phyloP scores from a whole-genome alignment of 129 eudicot species.

The Ambrosia trifida region DNA sequence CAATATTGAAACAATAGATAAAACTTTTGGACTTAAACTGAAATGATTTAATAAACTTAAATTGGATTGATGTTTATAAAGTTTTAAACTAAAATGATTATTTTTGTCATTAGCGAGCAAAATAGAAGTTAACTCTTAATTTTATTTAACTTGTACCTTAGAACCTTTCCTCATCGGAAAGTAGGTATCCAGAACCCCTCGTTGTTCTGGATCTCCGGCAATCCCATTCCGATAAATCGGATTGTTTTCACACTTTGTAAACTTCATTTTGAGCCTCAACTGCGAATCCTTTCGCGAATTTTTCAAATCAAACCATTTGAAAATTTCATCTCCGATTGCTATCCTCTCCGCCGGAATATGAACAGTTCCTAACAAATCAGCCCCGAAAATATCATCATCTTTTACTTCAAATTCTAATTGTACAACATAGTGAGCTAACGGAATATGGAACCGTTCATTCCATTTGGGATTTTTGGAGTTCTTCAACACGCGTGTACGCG shows the following conservation, averaged over 20 bases:
- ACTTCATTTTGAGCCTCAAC: conserved; percentile 51
- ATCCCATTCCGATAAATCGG: conserved; percentile 46
- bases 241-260: conserved; percentile 50
- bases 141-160: no score
- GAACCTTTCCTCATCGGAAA: conserved; percentile 80
- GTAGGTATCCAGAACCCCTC: conserved; percentile 59
- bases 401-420: conserved; percentile 68
- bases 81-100: no score
- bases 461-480: conserved; percentile 77
- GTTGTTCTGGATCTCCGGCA: conserved; percentile 51
- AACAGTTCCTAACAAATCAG: conserved; percentile 60
- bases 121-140: no score
- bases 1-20: no score
- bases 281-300: conserved; percentile 60
- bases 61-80: no score
- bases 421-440: conserved; percentile 56
- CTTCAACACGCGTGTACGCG: conserved; percentile 80
- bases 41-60: no score
- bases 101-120: no score
- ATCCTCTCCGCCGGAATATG: conserved; percentile 47
- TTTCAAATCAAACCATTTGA: conserved; percentile 57
- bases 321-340: conserved; percentile 44
- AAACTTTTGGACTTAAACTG: no score
- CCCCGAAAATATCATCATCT: conserved; percentile 74
- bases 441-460: conserved; percentile 62